phyloP scores from a whole-genome alignment of 2,329 filamentous ascomycete species.

The Paraphaeosphaeria minitans region DNA sequence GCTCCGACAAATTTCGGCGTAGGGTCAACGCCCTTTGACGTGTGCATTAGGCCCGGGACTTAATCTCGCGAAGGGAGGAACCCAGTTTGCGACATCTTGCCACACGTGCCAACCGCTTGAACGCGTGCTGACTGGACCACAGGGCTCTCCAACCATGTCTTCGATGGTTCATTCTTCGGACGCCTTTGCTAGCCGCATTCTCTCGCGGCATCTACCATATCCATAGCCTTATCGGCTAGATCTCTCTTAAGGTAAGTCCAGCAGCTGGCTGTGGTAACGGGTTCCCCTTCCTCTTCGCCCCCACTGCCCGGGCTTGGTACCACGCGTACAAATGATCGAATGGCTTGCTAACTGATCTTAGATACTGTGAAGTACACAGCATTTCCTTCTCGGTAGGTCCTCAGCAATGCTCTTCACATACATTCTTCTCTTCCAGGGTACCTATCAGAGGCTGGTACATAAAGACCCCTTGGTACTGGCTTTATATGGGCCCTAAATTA shows the following conservation, averaged over 20 bases:
- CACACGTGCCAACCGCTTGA: neutral
- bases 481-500: neutral
- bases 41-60: neutral
- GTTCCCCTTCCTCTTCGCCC: neutral
- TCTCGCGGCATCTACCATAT: too few relatives aligned
- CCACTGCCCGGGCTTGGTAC: neutral
- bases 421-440: neutral
- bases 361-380: too few relatives aligned
- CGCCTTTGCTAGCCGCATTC: neutral
- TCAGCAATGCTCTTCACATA: neutral
- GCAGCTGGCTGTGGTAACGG: neutral
- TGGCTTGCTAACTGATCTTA: neutral
- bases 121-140: constrained; percentile 1
- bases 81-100: neutral
- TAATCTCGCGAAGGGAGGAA: neutral
- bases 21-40: neutral
- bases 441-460: neutral
- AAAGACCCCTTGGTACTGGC: neutral
- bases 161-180: neutral
- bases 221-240: too few relatives aligned
- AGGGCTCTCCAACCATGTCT: neutral
- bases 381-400: neutral
- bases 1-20: neutral
- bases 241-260: neutral
- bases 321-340: neutral